A percentile compares a stretch with the other conserved stretches of the same genome.
Evolutionary conservation across 139 green algal genomes (phyloP).

Genomic region (Chlamydomonas applanata): DNA sequence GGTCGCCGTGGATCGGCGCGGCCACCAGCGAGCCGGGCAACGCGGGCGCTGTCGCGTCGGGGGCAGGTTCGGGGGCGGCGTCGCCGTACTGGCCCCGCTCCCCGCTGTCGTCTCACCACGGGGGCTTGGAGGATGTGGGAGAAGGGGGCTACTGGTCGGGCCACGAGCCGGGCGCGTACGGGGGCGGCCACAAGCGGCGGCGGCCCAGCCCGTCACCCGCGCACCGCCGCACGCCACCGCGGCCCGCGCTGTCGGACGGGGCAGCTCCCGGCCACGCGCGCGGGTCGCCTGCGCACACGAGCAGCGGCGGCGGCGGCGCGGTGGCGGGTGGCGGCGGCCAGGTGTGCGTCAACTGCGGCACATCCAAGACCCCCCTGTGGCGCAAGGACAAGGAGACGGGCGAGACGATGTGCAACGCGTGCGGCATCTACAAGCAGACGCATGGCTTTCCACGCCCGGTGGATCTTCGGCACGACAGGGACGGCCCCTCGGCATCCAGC

Average conservation of each 20-base stretch:
- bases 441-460: conserved; percentile 38
- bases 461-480: background rate
- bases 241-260: too few species aligned
- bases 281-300: too few species aligned
- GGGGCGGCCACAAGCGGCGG: background rate
- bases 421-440: conserved; percentile 53
- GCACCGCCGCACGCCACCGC: background rate
- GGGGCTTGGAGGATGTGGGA: background rate
- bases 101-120: background rate
- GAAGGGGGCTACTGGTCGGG: conserved; percentile 5
- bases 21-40: too few species aligned
- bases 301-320: too few species aligned
- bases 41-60: background rate
- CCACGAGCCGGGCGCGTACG: background rate
- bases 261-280: too few species aligned
- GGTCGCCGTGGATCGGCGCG: background rate
- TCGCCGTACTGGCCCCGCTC: background rate
- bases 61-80: background rate
- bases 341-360: conserved; percentile 35
- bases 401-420: conserved; percentile 41
- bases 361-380: conserved; percentile 34
- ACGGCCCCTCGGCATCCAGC: too few species aligned
- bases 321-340: too few species aligned
- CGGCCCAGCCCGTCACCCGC: background rate
- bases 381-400: conserved; percentile 38